These are phyloP conservation scores for Solanum microdontum DNA, from an alignment of 257 asterid species.

Conservation along the genomic window DNA sequence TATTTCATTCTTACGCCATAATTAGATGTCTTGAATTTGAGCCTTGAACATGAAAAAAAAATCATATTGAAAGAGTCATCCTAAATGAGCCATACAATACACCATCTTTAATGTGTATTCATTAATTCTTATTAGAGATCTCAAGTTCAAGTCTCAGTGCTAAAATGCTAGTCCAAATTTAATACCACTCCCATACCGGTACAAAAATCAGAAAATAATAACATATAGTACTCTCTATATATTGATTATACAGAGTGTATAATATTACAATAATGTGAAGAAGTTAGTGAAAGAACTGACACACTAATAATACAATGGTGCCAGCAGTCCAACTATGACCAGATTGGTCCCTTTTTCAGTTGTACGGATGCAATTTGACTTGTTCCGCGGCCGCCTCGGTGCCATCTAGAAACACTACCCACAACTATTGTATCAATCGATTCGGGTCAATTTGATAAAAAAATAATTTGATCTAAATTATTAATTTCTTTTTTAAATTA, in stretches of 20 bases:
- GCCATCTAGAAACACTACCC: not conserved
- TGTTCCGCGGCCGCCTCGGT: not conserved
- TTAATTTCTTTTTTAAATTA: too few species aligned
- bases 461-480: too few species aligned
- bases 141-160: too few species aligned
- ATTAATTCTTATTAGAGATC: too few species aligned
- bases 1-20: accelerated
- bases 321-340: not conserved
- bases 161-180: too few species aligned
- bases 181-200: not conserved
- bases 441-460: too few species aligned
- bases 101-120: not conserved
- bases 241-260: not conserved
- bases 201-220: too few species aligned
- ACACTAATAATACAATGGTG: not conserved
- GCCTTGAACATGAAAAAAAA: accelerated
- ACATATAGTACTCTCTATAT: not conserved
- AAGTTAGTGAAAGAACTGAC: not conserved
- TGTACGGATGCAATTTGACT: not conserved
- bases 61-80: accelerated
- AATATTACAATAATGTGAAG: not conserved
- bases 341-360: not conserved
- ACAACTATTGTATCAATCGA: too few species aligned
- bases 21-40: too few species aligned
- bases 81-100: not conserved